Conservation (phyloP, 371 early-diverging fungal species). For the Mortierella sp. region DNA sequence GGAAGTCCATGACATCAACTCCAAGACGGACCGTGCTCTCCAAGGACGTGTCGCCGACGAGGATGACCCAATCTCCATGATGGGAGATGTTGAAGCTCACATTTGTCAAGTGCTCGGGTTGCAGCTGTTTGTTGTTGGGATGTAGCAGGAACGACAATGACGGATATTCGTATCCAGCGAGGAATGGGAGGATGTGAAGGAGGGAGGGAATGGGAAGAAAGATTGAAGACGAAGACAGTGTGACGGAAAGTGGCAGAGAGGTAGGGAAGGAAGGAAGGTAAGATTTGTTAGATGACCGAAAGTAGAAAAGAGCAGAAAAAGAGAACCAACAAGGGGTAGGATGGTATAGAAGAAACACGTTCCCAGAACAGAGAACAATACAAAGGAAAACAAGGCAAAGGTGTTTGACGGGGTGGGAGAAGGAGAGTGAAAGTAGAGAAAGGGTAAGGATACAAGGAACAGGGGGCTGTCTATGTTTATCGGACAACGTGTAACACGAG, state of each 20-base stretch:
- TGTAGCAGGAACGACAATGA: not conserved
- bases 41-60: slow-evolving; percentile 44
- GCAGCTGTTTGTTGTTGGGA: slow-evolving; percentile 14
- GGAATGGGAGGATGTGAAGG: no score
- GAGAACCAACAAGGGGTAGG: not conserved
- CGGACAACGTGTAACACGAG: not conserved
- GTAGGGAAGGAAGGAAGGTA: not conserved
- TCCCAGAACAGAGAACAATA: not conserved
- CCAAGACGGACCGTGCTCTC: slow-evolving; percentile 35
- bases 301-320: not conserved
- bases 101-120: slow-evolving; percentile 32
- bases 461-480: not conserved
- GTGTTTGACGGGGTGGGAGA: not conserved
- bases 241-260: not conserved
- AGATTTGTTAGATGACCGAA: not conserved
- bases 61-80: slow-evolving; percentile 52
- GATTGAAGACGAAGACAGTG: not conserved
- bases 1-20: slow-evolving; percentile 54
- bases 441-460: not conserved
- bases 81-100: slow-evolving; percentile 53
- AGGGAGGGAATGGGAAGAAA: not conserved
- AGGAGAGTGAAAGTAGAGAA: not conserved
- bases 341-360: not conserved
- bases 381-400: not conserved
- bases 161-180: not conserved